A percentile compares a stretch with the other conserved stretches of the same genome.
phyloP scores from a whole-genome alignment of 768 basidiomycete species.

The Russula foetens region DNA sequence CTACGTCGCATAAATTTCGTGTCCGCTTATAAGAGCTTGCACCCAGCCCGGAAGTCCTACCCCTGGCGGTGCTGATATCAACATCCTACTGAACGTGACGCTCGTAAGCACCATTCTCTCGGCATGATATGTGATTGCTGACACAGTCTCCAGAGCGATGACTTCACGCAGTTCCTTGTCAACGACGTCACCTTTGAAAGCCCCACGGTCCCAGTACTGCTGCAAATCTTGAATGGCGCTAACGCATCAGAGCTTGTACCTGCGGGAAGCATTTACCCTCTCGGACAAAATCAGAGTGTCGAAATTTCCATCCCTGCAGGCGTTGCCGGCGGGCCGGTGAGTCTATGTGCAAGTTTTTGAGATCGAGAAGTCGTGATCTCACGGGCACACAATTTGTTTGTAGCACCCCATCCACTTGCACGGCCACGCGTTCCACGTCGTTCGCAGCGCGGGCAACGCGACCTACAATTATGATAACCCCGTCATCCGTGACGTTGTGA shows the following conservation, averaged over 20 bases:
- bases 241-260: conserved; percentile 42
- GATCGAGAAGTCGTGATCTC: neutral
- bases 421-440: conserved; percentile 12
- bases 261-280: conserved; percentile 35
- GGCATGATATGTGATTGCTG: neutral
- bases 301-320: conserved; percentile 28
- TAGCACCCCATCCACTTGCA: conserved; percentile 4
- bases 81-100: neutral
- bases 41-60: neutral
- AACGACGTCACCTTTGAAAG: conserved; percentile 31
- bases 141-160: neutral
- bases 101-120: neutral
- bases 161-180: conserved; percentile 25
- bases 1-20: neutral
- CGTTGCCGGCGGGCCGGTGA: neutral
- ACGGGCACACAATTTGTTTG: no score
- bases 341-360: neutral
- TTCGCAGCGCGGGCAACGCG: conserved; percentile 10
- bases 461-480: conserved; percentile 29
- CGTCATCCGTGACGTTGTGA: conserved; percentile 38
- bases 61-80: conserved; percentile 6
- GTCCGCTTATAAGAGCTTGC: neutral
- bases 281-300: conserved; percentile 39
- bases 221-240: conserved; percentile 51
- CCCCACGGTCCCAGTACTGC: conserved; percentile 42